phyloP scores from a whole-genome alignment of 768 basidiomycete genomes.

The Hemileccinum rubropunctum region DNA sequence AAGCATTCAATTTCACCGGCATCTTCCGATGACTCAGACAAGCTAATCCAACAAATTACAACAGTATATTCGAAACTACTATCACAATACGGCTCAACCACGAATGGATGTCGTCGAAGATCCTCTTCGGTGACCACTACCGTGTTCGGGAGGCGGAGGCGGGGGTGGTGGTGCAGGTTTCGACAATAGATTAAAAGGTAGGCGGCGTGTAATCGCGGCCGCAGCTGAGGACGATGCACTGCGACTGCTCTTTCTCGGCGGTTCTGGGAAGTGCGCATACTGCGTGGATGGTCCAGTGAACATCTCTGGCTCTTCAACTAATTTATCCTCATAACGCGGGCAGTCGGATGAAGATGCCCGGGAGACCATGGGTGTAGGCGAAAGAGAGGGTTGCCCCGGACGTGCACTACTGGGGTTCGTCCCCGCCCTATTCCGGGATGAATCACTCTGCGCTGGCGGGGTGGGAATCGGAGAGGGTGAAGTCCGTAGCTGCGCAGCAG shows the following conservation, averaged over 20 bases:
- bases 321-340: slow-evolving; percentile 35
- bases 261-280: slow-evolving; percentile 71
- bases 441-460: slow-evolving; percentile 41
- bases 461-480: slow-evolving; percentile 37
- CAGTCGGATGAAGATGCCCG: slow-evolving; percentile 60
- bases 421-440: slow-evolving; percentile 57
- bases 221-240: slow-evolving; percentile 43
- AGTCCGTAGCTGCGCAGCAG: slow-evolving; percentile 72
- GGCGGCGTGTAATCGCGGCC: slow-evolving; percentile 50
- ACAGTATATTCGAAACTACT: no score
- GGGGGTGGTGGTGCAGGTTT: slow-evolving; percentile 48
- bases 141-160: slow-evolving; percentile 27
- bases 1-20: slow-evolving; percentile 14
- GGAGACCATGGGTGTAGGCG: slow-evolving; percentile 39
- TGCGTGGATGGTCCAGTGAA: slow-evolving; percentile 67
- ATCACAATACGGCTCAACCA: slow-evolving; percentile 14
- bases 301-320: slow-evolving; percentile 45
- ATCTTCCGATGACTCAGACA: slow-evolving; percentile 17
- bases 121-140: slow-evolving; percentile 39
- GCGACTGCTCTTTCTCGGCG: slow-evolving; percentile 48
- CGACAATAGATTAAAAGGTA: slow-evolving; percentile 67
- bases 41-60: neutral
- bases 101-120: slow-evolving; percentile 40
- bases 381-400: slow-evolving; percentile 41
- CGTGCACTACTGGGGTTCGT: slow-evolving; percentile 57